Evolutionary conservation across 495 filamentous ascomycete species (phyloP), one percentile per base, ranked within the genome.

Genomic region (Hypoxylon trugodes): DNA sequence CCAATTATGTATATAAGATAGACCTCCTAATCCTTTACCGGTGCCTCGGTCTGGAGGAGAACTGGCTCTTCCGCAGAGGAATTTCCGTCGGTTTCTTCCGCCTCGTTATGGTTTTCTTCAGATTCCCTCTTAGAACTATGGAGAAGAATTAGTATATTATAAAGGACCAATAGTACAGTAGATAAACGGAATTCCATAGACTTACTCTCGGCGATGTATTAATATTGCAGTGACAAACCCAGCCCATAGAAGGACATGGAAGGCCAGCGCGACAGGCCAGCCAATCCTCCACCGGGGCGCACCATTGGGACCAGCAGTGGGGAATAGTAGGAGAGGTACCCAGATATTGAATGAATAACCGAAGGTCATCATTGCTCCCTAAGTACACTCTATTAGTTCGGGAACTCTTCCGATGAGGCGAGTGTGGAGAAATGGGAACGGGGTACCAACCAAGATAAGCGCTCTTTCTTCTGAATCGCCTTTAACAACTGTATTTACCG

Each of bases 351-450:
- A 80, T 0, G 77, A 80, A 53, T 81, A 82, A 24, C 78, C 78
- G 36, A 81, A 76, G 13, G 78, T 78, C 79, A 81, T 81, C 79
- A 81, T 80, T 1, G 77, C 61, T 9, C 79, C 79, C 76, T 81
- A 35, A 18, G 2, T 22, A 2, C 4, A 22, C 33, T 38, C 13
- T 16, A 19, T n/a, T 26, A 15, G 10, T 15, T 3, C 1, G n/a
- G 18, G 15, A 25, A 16, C 26, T 3, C 5, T 28, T 6, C 2
- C 3, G 30, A 37, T 10, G 41, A 13, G 12, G 3, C 6, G 9
- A 30, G 28, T 4, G 28, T 30, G 4, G 28, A 10, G 4, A 35
- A n/a, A 38, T 25, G 19, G 4, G 30, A n/a, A n/a, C n/a, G n/a
- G n/a, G 15, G 8, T 22, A 24, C 62, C 47, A 65, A 81, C 76